These are phyloP conservation scores for Paramyrothecium roridum DNA, from an alignment of 2,329 filamentous ascomycete genomes.

Conservation along the genomic window DNA sequence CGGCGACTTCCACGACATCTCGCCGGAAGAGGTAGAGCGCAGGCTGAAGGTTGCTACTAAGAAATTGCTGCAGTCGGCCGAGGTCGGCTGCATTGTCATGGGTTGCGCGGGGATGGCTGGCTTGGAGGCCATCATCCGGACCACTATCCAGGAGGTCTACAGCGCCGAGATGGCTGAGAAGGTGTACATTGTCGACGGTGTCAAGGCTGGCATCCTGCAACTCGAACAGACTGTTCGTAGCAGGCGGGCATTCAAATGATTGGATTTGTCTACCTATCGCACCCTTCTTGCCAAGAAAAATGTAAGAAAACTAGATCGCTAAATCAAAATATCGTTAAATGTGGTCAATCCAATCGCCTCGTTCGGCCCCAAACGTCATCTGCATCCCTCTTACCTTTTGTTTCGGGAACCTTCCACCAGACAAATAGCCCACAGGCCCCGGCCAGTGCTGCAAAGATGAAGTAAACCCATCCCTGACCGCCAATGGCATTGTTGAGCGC, in stretches of 20 bases:
- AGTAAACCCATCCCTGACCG: slow-evolving; percentile 81
- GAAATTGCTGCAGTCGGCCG: slow-evolving; percentile 54
- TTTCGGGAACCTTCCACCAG: slow-evolving; percentile 75
- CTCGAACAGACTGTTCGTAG: slow-evolving; percentile 53
- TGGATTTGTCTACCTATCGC: neutral
- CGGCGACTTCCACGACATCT: slow-evolving; percentile 71
- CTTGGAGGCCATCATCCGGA: slow-evolving; percentile 71
- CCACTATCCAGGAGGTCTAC: slow-evolving; percentile 62
- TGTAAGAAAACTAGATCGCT: slow-evolving; percentile 4
- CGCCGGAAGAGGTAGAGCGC: slow-evolving; percentile 58
- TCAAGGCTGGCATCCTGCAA: slow-evolving; percentile 65
- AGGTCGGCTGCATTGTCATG: slow-evolving; percentile 70
- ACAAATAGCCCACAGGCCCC: slow-evolving; percentile 70
- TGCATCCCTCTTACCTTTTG: slow-evolving; percentile 75
- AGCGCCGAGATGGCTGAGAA: slow-evolving; percentile 53
- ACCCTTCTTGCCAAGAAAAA: neutral
- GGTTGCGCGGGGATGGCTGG: slow-evolving; percentile 92
- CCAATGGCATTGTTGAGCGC: slow-evolving; percentile 62
- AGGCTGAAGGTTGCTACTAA: slow-evolving; percentile 70
- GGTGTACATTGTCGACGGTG: slow-evolving; percentile 75
- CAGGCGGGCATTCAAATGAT: slow-evolving; percentile 31
- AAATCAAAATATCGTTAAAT: slow-evolving; percentile 2
- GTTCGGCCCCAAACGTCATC: slow-evolving; percentile 89
- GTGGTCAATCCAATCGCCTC: slow-evolving; percentile 44
- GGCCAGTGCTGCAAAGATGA: slow-evolving; percentile 80